Evolutionary conservation across 306 rosid genomes (phyloP), one percentile per base, ranked within the genome.

Genomic region (Glycine soja): DNA sequence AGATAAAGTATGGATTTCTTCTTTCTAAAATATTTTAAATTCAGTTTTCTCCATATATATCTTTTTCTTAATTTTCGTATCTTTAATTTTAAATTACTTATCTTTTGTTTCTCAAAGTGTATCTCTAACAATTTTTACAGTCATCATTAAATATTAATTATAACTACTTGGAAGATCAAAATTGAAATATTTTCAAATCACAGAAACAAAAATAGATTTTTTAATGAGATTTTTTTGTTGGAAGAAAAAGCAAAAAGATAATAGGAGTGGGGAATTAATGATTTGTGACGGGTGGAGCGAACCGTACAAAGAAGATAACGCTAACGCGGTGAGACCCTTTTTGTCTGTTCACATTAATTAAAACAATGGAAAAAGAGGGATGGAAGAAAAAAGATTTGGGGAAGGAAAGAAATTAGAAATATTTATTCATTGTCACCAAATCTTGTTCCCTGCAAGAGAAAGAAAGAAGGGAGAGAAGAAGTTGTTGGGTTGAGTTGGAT

Each of bases 301-400:
- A 81, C 62, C 59, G 63, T 81, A 70, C 72, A 47, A 6, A 64
- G 52, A 10, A 62, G 74, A 80, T 80, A 80, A 80, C 30, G 30
- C 30, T 24, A 24, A 24, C 19, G 84, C 47, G 79, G 74, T 80
- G 74, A 24, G 30, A 80, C 38, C 47, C 56, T 11, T 62, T 30
- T 50, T 71, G 18, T 73, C 8, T 51, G 80, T 76, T 76, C 72
- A 64, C 72, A 76, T 76, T 76, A 13, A 24, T 24, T 24, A 24
- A 24, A 62, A 61, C 11, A 15, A 14, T 4, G 15, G 1, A 34
- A 24, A 34, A 30, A 62, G 19, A 8, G 13, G 48, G 34, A n/a
- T 16, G 32, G 14, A 53, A 30, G 45, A 24, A 24, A 24, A 24
- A 76, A n/a, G 59, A 70, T 24, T 47, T 70, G 74, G 74, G 56